Evolutionary conservation across 768 basidiomycete species (phyloP).

Genomic region (Amyloporia xantha): DNA sequence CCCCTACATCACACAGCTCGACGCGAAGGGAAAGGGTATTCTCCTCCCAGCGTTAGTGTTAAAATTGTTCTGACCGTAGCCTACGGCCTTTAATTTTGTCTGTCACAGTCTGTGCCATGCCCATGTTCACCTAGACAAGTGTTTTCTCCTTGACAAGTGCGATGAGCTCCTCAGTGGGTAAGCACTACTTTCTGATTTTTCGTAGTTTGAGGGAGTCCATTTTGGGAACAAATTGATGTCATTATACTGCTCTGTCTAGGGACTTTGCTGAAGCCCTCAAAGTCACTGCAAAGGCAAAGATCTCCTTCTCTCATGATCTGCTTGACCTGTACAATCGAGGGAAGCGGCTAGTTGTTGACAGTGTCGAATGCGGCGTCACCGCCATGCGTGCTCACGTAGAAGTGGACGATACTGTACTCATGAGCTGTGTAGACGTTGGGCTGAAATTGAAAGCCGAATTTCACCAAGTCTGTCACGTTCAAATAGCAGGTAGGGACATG

Average conservation of each 20-base stretch:
- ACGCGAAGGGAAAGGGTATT: slow-evolving; percentile 17
- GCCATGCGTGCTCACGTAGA: slow-evolving; percentile 65
- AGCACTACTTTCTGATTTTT: slow-evolving; percentile 7
- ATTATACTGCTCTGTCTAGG: slow-evolving; percentile 25
- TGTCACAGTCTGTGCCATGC: slow-evolving; percentile 45
- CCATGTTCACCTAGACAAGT: slow-evolving; percentile 65
- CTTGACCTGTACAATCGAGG: slow-evolving; percentile 48
- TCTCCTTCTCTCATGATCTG: slow-evolving; percentile 34
- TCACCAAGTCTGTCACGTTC: slow-evolving; percentile 43
- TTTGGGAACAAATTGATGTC: not conserved
- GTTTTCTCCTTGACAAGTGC: slow-evolving; percentile 55
- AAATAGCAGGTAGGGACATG: slow-evolving; percentile 42
- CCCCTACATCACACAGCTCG: slow-evolving; percentile 5
- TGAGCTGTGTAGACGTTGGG: slow-evolving; percentile 48
- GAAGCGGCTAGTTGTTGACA: slow-evolving; percentile 46
- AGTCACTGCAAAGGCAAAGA: slow-evolving; percentile 47
- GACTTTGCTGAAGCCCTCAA: slow-evolving; percentile 50
- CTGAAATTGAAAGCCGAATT: slow-evolving; percentile 41
- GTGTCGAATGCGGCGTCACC: slow-evolving; percentile 56
- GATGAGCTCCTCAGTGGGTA: slow-evolving; percentile 47
- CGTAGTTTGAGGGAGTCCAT: not conserved
- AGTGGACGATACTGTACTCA: slow-evolving; percentile 47
- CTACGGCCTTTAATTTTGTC: slow-evolving; percentile 1
- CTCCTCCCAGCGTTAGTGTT: slow-evolving; percentile 19
- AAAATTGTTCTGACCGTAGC: not conserved